Percentiles rank a stretch among this genome's conserved stretches.
Conservation (phyloP, 1,284 basidiomycete genomes). For the Leccinum pachyderme region DNA sequence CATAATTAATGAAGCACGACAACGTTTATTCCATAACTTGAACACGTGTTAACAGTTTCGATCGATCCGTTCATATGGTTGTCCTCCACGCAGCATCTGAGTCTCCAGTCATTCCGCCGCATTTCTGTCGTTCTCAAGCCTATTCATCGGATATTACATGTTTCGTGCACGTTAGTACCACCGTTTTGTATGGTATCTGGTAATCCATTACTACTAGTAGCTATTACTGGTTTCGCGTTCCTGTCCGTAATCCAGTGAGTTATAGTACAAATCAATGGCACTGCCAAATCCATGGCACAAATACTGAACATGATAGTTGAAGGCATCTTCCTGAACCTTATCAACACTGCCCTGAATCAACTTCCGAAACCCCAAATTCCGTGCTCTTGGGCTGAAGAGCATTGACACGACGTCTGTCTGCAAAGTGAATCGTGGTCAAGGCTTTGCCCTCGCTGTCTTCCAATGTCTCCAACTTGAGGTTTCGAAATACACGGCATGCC, state of each 20-base stretch:
- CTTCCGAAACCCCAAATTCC: neutral
- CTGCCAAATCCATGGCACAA: neutral
- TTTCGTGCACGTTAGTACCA: conserved; percentile 1
- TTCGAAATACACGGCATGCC: conserved; percentile 34
- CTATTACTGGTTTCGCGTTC: neutral
- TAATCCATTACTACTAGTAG: neutral
- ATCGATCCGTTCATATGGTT: neutral
- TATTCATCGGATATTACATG: neutral
- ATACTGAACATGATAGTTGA: neutral
- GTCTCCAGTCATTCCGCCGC: neutral
- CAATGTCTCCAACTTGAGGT: conserved; percentile 29
- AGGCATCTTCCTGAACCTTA: neutral
- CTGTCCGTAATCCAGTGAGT: neutral
- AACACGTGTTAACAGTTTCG: neutral
- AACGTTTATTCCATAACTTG: conserved; percentile 11
- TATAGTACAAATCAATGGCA: neutral
- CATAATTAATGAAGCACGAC: neutral
- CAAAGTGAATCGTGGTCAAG: conserved; percentile 23
- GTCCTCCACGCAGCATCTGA: conserved; percentile 2
- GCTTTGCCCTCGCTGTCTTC: conserved; percentile 7
- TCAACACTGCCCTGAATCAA: conserved; percentile 4
- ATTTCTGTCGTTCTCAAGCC: neutral
- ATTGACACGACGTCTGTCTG: neutral
- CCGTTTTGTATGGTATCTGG: conserved; percentile 21
- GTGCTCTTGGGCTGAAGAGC: neutral